Conservation (phyloP, 768 basidiomycete species). For the Boletus vermiculosoides region DNA sequence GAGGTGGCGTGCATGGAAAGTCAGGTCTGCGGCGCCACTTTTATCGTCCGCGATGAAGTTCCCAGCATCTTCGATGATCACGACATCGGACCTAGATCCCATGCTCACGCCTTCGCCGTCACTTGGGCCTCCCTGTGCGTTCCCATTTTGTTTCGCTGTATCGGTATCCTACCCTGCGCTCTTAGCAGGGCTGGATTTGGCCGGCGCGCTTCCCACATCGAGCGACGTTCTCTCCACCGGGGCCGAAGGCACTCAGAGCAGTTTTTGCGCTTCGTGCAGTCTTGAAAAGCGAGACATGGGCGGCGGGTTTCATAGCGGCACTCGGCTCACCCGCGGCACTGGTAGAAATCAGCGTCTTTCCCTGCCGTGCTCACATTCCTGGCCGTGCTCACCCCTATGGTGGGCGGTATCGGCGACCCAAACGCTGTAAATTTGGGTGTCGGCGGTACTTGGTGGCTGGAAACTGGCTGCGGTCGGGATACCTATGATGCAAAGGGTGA, state of each 20-base stretch:
- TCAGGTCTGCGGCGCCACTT: slow-evolving; percentile 17
- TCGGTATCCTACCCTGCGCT: background rate
- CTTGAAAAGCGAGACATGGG: slow-evolving; percentile 38
- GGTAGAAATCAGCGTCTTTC: slow-evolving; percentile 16
- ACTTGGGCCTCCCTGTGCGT: background rate
- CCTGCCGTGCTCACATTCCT: slow-evolving; percentile 9
- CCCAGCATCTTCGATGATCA: slow-evolving; percentile 11
- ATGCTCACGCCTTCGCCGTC: slow-evolving; percentile 23
- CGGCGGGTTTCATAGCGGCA: background rate
- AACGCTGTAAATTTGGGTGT: slow-evolving; percentile 28
- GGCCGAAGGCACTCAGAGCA: slow-evolving; percentile 50
- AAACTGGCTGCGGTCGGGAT: slow-evolving; percentile 1
- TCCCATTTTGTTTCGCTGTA: slow-evolving; percentile 5
- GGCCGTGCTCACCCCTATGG: background rate
- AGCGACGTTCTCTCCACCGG: background rate
- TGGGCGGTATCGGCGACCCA: slow-evolving; percentile 22
- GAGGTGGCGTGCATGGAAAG: slow-evolving; percentile 7
- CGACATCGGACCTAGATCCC: slow-evolving; percentile 19
- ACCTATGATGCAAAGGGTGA: slow-evolving; percentile 11
- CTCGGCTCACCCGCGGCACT: background rate
- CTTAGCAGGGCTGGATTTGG: background rate
- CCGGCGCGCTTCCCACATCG: slow-evolving; percentile 2
- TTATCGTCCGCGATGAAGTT: slow-evolving; percentile 24
- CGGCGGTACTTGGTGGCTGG: slow-evolving; percentile 5
- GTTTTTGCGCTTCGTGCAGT: slow-evolving; percentile 49